Evolutionary conservation across 805 yeast species (phyloP).

Genomic region (Kazachstania martiniae): DNA sequence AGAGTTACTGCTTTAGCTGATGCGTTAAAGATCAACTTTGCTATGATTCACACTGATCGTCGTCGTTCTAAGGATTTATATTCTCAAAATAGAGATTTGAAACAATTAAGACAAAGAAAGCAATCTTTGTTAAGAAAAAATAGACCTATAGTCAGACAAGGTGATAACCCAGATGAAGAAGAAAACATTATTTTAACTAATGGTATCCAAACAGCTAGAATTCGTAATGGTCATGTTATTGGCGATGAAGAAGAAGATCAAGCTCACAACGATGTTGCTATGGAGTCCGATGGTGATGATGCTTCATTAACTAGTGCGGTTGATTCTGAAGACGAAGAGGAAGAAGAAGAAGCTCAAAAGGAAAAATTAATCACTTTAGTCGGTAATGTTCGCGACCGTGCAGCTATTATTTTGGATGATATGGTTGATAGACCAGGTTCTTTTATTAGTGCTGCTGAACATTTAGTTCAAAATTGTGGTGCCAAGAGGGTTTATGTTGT

Average conservation of each 20-base stretch:
- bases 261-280: slow-evolving; percentile 20
- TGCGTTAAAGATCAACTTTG: slow-evolving; percentile 87
- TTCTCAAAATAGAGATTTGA: slow-evolving; percentile 31
- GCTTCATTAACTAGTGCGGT: slow-evolving; percentile 32
- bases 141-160: slow-evolving; percentile 31
- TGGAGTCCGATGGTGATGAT: slow-evolving; percentile 25
- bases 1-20: slow-evolving; percentile 98
- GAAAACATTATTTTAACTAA: slow-evolving; percentile 61
- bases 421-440: slow-evolving; percentile 94
- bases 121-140: slow-evolving; percentile 38
- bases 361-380: slow-evolving; percentile 92
- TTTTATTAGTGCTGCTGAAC: slow-evolving; percentile 97
- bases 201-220: slow-evolving; percentile 89
- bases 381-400: slow-evolving; percentile 86
- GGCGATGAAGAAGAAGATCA: slow-evolving; percentile 55
- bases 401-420: slow-evolving; percentile 91
- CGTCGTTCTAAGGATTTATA: slow-evolving; percentile 68
- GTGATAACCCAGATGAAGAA: slow-evolving; percentile 43
- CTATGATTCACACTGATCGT: slow-evolving; percentile 98
- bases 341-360: slow-evolving; percentile 32
- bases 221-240: slow-evolving; percentile 94
- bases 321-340: slow-evolving; percentile 77
- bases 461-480: slow-evolving; percentile 89
- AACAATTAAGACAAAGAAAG: slow-evolving; percentile 32
- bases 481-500: slow-evolving; percentile 83